Conservation (phyloP, 1,284 basidiomycete genomes). For the Apiotrichum laibachii region DNA sequence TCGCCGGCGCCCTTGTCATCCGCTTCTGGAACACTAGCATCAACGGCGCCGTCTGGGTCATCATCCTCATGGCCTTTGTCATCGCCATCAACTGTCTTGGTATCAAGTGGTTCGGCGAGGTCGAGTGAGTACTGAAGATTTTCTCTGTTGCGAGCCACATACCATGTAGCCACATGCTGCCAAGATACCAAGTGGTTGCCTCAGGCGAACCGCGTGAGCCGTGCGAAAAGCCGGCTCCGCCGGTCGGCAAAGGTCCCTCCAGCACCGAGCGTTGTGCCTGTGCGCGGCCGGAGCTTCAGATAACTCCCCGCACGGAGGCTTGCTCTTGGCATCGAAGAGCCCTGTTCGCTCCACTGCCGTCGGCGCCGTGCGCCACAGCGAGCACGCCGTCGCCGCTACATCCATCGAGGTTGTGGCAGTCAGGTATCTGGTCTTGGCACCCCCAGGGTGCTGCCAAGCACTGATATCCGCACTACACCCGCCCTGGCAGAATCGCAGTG, state of each 20-base stretch:
- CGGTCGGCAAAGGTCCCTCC: not conserved
- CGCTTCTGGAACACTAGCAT: conserved; percentile 40
- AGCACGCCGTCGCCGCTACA: no score
- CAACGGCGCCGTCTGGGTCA: conserved; percentile 47
- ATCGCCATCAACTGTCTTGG: conserved; percentile 65
- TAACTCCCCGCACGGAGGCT: no score
- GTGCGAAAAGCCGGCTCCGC: no score
- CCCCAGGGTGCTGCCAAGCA: not conserved
- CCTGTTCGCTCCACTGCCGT: no score
- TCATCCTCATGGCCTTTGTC: conserved; percentile 47
- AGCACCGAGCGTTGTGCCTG: not conserved
- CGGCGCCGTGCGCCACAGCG: no score
- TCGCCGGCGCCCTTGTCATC: conserved; percentile 49
- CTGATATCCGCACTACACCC: not conserved
- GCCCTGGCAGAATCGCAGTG: not conserved
- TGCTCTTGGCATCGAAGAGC: no score
- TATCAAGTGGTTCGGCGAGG: conserved; percentile 66
- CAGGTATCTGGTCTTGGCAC: not conserved
- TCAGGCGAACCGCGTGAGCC: no score
- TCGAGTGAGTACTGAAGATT: conserved; percentile 53
- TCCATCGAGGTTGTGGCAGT: no score
- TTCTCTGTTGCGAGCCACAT: not conserved
- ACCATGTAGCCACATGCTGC: no score
- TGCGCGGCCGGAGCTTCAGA: not conserved
- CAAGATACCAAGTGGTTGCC: no score